Percentiles rank a stretch among this genome's conserved stretches.
Evolutionary conservation across 441 rosid genomes (phyloP).

Genomic region (Jatropha multifida): DNA sequence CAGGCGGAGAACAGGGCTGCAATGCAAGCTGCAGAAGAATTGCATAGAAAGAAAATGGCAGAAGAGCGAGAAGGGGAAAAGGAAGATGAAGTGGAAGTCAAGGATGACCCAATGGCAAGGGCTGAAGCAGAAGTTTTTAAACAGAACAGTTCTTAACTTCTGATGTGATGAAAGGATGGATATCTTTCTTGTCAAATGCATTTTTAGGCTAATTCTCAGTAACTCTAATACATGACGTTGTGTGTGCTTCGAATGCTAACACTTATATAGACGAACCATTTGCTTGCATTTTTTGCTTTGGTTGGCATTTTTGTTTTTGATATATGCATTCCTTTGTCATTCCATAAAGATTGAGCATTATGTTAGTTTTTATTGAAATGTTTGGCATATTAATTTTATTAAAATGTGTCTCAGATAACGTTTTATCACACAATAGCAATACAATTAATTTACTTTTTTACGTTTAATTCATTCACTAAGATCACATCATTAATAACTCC

Average conservation of each 20-base stretch:
- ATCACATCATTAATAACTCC: too few species aligned
- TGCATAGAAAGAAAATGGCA: constrained; percentile 85
- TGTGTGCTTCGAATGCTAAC: neutral
- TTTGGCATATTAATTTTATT: too few species aligned
- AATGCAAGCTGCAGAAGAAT: constrained; percentile 86
- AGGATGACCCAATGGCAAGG: constrained; percentile 77
- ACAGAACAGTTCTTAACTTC: constrained; percentile 31
- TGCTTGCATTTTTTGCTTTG: neutral
- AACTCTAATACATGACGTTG: neutral
- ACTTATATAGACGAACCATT: neutral
- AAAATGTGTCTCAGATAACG: too few species aligned
- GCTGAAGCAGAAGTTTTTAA: constrained; percentile 65
- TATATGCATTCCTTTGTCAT: neutral
- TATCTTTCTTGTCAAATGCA: neutral
- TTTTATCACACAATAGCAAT: too few species aligned
- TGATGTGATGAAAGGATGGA: neutral
- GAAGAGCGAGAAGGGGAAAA: constrained; percentile 83
- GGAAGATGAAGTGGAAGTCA: constrained; percentile 62
- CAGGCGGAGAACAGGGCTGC: constrained; percentile 86
- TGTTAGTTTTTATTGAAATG: too few species aligned
- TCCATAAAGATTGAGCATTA: too few species aligned
- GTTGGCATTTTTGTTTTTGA: neutral
- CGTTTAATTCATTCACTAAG: too few species aligned
- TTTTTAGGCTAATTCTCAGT: neutral
- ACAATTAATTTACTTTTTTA: too few species aligned